A percentile compares a stretch with the other conserved stretches of the same genome.
Conservation (phyloP, 1,284 basidiomycete species). For the Garcileccinum viscosum region DNA sequence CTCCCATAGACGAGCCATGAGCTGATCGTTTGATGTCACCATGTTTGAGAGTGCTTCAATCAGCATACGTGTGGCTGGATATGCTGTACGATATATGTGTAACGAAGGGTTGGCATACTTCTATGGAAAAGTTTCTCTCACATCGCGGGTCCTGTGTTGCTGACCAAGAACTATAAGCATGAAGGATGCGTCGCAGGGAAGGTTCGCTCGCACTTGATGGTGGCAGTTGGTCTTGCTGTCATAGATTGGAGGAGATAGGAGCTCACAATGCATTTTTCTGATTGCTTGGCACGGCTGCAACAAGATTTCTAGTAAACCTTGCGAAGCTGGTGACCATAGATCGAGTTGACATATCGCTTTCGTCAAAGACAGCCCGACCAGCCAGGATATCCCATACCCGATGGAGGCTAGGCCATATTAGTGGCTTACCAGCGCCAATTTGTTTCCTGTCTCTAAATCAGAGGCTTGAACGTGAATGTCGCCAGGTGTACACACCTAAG, state of each 20-base stretch:
- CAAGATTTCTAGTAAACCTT: conserved; percentile 78
- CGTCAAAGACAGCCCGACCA: conserved; percentile 50
- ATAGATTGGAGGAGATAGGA: conserved; percentile 8
- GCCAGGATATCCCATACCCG: conserved; percentile 64
- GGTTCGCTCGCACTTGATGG: conserved; percentile 64
- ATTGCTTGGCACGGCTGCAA: conserved; percentile 69
- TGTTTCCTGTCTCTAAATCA: conserved; percentile 42
- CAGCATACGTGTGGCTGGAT: conserved; percentile 61
- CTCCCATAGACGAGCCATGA: conserved; percentile 65
- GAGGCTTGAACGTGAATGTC: not conserved
- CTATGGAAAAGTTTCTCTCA: conserved; percentile 41
- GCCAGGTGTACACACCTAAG: conserved; percentile 49
- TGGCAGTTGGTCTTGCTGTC: conserved; percentile 8
- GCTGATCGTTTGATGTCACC: conserved; percentile 68
- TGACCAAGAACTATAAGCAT: conserved; percentile 74
- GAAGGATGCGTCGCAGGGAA: conserved; percentile 45
- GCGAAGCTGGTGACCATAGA: conserved; percentile 57
- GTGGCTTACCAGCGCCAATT: conserved; percentile 51
- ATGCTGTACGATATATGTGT: conserved; percentile 47
- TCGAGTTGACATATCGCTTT: conserved; percentile 42
- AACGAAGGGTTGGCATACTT: not conserved
- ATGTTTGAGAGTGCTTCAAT: conserved; percentile 78
- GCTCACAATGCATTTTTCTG: conserved; percentile 72
- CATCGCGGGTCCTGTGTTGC: conserved; percentile 60
- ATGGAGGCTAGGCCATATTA: conserved; percentile 60